Evolutionary conservation across 83 land plant species (phyloP).

Genomic region (Isoetes engelmannii): DNA sequence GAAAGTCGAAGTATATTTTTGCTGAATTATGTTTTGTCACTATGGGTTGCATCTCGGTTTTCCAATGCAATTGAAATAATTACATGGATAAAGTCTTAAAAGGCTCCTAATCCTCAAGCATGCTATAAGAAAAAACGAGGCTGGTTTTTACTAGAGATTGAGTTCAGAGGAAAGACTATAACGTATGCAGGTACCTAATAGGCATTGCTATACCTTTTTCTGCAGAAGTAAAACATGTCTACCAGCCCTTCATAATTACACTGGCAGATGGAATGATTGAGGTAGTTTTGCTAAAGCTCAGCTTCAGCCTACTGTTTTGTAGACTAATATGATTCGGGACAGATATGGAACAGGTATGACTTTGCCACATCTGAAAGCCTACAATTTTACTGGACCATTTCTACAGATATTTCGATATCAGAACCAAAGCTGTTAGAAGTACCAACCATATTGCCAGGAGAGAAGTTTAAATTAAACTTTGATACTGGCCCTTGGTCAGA

Average conservation of each 20-base stretch:
- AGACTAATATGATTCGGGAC: constrained; percentile 2
- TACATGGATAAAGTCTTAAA: too few relatives aligned
- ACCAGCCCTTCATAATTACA: constrained; percentile 69
- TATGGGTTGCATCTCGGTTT: too few relatives aligned
- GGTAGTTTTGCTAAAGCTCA: constrained; percentile 36
- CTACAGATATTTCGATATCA: constrained; percentile 56
- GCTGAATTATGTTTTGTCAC: too few relatives aligned
- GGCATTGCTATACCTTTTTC: neutral
- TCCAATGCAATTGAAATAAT: too few relatives aligned
- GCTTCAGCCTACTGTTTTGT: neutral
- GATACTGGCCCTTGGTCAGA: constrained; percentile 67
- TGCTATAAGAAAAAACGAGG: too few relatives aligned
- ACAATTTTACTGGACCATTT: constrained; percentile 51
- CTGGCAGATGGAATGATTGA: constrained; percentile 38
- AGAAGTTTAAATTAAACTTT: constrained; percentile 32
- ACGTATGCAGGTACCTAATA: too few relatives aligned
- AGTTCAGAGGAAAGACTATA: too few relatives aligned
- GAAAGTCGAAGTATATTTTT: too few relatives aligned
- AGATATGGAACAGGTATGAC: constrained; percentile 68
- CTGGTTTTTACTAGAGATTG: too few relatives aligned
- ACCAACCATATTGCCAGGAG: constrained; percentile 59
- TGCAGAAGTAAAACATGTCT: constrained; percentile 84
- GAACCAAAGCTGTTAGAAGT: constrained; percentile 51
- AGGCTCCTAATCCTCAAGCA: too few relatives aligned
- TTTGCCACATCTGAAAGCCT: constrained; percentile 50